A percentile compares a stretch with the other conserved stretches of the same genome.
phyloP scores from a whole-genome alignment of 768 basidiomycete genomes.

The Termitomyces sp. region DNA sequence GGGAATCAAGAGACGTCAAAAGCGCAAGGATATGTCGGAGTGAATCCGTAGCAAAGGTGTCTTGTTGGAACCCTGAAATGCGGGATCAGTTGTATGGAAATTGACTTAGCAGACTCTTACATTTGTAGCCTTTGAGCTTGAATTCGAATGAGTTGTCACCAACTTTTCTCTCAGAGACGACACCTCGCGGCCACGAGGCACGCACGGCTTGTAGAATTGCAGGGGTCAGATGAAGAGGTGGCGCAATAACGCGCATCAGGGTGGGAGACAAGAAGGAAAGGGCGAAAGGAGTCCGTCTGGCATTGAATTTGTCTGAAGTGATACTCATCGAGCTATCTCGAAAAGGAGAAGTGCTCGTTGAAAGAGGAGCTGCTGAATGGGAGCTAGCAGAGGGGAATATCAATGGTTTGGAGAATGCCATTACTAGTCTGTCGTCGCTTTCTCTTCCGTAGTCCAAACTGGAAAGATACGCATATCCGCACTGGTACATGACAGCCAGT shows the following conservation, averaged over 20 bases:
- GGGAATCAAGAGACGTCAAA: conserved; percentile 60
- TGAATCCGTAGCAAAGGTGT: conserved; percentile 71
- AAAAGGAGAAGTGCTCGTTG: conserved; percentile 31
- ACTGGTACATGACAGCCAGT: conserved; percentile 56
- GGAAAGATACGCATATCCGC: conserved; percentile 62
- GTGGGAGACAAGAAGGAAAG: conserved; percentile 70
- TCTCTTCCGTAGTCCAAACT: conserved; percentile 77
- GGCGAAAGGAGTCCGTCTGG: conserved; percentile 55
- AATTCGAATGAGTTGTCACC: conserved; percentile 73
- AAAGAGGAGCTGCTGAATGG: conserved; percentile 29
- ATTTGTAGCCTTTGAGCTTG: conserved; percentile 78
- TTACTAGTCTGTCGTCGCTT: conserved; percentile 65
- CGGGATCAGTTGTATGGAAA: conserved; percentile 3
- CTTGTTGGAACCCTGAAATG: conserved; percentile 68
- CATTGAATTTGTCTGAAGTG: conserved; percentile 31
- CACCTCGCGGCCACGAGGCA: conserved; percentile 75
- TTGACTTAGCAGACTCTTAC: conserved; percentile 33
- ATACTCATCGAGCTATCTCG: conserved; percentile 35
- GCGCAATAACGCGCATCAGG: conserved; percentile 67
- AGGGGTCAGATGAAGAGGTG: conserved; percentile 74
- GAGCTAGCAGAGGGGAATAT: conserved; percentile 22
- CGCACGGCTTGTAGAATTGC: conserved; percentile 80
- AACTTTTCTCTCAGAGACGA: conserved; percentile 74
- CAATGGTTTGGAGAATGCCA: conserved; percentile 61
- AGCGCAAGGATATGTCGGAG: conserved; percentile 67